A percentile compares a stretch with the other conserved stretches of the same genome.
phyloP scores from a whole-genome alignment of 2,329 filamentous ascomycete genomes.

The Karstenula rhodostoma region DNA sequence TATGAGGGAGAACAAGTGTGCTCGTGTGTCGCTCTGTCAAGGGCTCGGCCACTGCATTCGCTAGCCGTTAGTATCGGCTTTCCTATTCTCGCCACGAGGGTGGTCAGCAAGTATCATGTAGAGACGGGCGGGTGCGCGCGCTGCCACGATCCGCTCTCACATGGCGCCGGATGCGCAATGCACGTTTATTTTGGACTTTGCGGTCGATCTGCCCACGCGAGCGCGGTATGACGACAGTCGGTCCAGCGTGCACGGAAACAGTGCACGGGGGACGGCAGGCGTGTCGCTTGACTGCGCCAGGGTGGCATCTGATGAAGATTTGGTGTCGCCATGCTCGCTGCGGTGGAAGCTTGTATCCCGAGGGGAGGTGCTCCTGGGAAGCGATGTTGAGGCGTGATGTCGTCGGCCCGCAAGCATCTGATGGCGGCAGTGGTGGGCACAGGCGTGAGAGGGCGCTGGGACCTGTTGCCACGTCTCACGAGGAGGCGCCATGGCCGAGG shows the following conservation, averaged over 20 bases:
- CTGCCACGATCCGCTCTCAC: constrained; percentile 49
- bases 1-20: constrained; percentile 22
- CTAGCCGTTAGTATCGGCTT: constrained; percentile 26
- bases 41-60: constrained; percentile 3
- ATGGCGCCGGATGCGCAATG: constrained; percentile 50
- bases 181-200: constrained; percentile 52
- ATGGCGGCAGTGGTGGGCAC: constrained; percentile 41
- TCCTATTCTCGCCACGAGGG: constrained; percentile 31
- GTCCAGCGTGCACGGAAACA: constrained; percentile 15
- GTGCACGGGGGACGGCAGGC: constrained; percentile 35
- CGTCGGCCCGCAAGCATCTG: constrained; percentile 27
- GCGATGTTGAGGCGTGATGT: constrained; percentile 23
- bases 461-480: constrained; percentile 39
- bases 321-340: constrained; percentile 1
- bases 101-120: constrained; percentile 49
- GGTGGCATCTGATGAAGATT: constrained; percentile 22
- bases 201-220: constrained; percentile 46
- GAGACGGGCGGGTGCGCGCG: constrained; percentile 36
- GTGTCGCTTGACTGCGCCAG: constrained; percentile 40
- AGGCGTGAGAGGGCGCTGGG: constrained; percentile 28
- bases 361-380: background rate
- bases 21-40: constrained; percentile 20
- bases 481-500: constrained; percentile 12
- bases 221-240: constrained; percentile 37
- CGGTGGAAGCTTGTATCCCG: constrained; percentile 9